Conservation (phyloP, 176 grass and related monocot species). For the Hyparrhenia diplandra region DNA sequence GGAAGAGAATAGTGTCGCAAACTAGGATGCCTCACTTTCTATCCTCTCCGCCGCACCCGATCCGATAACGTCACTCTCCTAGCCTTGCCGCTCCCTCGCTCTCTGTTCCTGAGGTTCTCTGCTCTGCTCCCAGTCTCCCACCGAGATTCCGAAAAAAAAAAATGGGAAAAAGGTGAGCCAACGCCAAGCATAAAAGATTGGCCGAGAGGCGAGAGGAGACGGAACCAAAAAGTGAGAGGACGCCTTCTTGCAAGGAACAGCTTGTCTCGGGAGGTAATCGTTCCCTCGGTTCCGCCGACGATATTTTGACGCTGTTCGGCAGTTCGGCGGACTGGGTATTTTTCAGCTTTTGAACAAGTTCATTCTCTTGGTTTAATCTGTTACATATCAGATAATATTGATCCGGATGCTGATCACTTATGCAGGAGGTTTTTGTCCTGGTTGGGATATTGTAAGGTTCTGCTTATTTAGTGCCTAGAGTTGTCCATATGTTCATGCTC, state of each 20-base stretch:
- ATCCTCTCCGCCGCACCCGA: slow-evolving; percentile 1
- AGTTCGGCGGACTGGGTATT: slow-evolving; percentile 19
- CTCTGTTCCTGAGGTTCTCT: no score
- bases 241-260: background rate
- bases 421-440: slow-evolving; percentile 11
- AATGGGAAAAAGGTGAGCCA: slow-evolving; percentile 13
- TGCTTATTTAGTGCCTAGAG: slow-evolving; percentile 17
- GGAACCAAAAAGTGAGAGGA: background rate
- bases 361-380: background rate
- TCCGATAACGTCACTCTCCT: slow-evolving; percentile 34
- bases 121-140: background rate
- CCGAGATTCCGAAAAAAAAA: slow-evolving; percentile 8
- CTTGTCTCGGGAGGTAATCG: background rate
- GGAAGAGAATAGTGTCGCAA: background rate
- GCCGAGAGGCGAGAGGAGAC: background rate
- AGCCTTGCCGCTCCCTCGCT: background rate
- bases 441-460: slow-evolving; percentile 3
- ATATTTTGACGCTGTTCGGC: slow-evolving; percentile 33
- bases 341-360: background rate
- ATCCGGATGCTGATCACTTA: background rate
- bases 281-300: background rate
- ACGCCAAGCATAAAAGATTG: slow-evolving; percentile 24
- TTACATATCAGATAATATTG: slow-evolving; percentile 1
- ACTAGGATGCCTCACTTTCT: slow-evolving; percentile 30
- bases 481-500: slow-evolving; percentile 31